Evolutionary conservation across 306 rosid genomes (phyloP).

Genomic region (Aeschynomene evenia): DNA sequence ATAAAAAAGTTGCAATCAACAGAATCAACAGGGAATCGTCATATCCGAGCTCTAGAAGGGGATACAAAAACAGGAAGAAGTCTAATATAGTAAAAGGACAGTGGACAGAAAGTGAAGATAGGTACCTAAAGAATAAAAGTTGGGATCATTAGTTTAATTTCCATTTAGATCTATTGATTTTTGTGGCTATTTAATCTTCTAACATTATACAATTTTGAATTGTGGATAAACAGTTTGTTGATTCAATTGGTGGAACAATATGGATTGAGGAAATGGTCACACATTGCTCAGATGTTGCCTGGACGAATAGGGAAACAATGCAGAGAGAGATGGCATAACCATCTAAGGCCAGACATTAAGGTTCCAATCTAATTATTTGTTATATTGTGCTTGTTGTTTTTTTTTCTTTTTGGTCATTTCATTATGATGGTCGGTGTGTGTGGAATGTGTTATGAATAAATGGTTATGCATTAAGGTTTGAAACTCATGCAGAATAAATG

Average conservation of each 20-base stretch:
- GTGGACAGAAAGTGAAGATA: conserved; percentile 87
- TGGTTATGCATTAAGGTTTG: too few relatives aligned
- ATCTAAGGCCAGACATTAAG: conserved; percentile 88
- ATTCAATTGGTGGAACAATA: conserved; percentile 71
- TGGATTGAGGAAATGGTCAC: conserved; percentile 94
- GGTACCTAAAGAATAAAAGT: conserved; percentile 33
- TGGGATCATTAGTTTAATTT: not conserved
- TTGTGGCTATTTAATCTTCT: not conserved
- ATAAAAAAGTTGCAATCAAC: conserved; percentile 36
- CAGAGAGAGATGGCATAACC: conserved; percentile 96
- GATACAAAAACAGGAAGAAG: conserved; percentile 50
- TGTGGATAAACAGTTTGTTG: conserved; percentile 49
- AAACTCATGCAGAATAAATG: too few relatives aligned
- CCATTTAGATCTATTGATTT: not conserved
- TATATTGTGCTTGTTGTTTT: not conserved
- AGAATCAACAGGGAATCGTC: conserved; percentile 22
- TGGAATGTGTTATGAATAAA: too few relatives aligned
- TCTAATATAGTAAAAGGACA: conserved; percentile 71
- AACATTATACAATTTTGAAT: not conserved
- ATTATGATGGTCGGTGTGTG: too few relatives aligned
- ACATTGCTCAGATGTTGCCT: conserved; percentile 73
- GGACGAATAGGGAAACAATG: conserved; percentile 95
- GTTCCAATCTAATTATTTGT: conserved; percentile 31
- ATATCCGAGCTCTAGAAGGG: conserved; percentile 32
- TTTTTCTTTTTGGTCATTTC: too few relatives aligned